Evolutionary conservation across 768 basidiomycete genomes (phyloP).

Genomic region (Rhizopogon sp.): DNA sequence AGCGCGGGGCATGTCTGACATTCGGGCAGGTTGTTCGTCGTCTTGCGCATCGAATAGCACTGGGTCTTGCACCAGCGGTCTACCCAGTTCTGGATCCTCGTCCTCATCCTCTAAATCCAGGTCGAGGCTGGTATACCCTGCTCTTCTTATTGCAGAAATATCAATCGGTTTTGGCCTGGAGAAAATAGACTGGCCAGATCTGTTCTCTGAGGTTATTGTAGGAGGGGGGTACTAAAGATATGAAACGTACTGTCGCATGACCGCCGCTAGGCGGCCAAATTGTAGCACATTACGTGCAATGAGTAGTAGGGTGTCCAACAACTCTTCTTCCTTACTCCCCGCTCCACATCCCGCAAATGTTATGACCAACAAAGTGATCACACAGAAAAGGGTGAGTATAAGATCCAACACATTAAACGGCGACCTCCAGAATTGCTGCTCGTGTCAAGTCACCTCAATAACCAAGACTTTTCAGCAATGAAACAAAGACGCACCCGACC

Average conservation of each 20-base stretch:
- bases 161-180: constrained; percentile 84
- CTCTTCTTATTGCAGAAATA: constrained; percentile 63
- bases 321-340: constrained; percentile 87
- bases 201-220: constrained; percentile 21
- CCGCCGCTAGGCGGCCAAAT: constrained; percentile 86
- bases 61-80: constrained; percentile 54
- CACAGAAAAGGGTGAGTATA: constrained; percentile 84
- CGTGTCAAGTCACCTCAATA: not conserved
- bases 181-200: constrained; percentile 88
- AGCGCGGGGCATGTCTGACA: constrained; percentile 58
- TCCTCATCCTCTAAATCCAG: constrained; percentile 68
- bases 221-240: not conserved
- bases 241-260: constrained; percentile 82
- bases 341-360: constrained; percentile 81
- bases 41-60: constrained; percentile 61
- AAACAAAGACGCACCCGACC: constrained; percentile 62
- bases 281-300: constrained; percentile 91
- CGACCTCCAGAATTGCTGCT: constrained; percentile 95
- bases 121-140: constrained; percentile 59
- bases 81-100: constrained; percentile 37
- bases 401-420: constrained; percentile 89
- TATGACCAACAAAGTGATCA: constrained; percentile 82
- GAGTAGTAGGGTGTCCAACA: constrained; percentile 88
- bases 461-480: not conserved
- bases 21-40: constrained; percentile 21